Conservation (phyloP, 768 basidiomycete genomes). For the Coprinopsis marcescibilis region DNA sequence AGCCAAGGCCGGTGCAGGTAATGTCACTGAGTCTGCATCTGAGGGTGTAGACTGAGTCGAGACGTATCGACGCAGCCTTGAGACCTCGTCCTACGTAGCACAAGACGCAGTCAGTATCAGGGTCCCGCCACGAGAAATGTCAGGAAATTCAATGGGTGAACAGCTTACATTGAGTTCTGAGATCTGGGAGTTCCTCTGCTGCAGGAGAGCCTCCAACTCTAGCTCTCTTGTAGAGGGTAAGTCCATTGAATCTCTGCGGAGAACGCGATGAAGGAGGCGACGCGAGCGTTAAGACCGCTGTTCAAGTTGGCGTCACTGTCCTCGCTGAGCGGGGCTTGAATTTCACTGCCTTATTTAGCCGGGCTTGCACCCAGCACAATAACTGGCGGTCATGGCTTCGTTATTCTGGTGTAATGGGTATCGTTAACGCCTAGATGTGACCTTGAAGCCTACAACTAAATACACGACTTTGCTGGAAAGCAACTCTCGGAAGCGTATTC, state of each 20-base stretch:
- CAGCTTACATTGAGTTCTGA: slow-evolving; percentile 63
- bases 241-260: slow-evolving; percentile 41
- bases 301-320: slow-evolving; percentile 4
- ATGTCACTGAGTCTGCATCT: slow-evolving; percentile 54
- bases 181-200: slow-evolving; percentile 69
- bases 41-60: slow-evolving; percentile 54
- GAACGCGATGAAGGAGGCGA: slow-evolving; percentile 9
- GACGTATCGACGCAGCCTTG: slow-evolving; percentile 60
- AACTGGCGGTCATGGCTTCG: no score
- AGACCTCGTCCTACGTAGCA: slow-evolving; percentile 60
- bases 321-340: slow-evolving; percentile 6
- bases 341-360: not conserved
- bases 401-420: no score
- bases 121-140: no score
- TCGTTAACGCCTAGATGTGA: no score
- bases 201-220: slow-evolving; percentile 74
- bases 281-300: not conserved
- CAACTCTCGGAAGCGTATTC: no score
- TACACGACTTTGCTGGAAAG: no score
- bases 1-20: slow-evolving; percentile 68
- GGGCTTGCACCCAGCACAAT: no score
- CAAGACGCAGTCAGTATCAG: no score
- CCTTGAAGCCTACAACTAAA: no score
- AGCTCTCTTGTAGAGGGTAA: slow-evolving; percentile 72
- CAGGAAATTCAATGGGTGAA: not conserved